Evolutionary conservation across 2,329 filamentous ascomycete species (phyloP).

Genomic region (Apiospora rasikravindrae): DNA sequence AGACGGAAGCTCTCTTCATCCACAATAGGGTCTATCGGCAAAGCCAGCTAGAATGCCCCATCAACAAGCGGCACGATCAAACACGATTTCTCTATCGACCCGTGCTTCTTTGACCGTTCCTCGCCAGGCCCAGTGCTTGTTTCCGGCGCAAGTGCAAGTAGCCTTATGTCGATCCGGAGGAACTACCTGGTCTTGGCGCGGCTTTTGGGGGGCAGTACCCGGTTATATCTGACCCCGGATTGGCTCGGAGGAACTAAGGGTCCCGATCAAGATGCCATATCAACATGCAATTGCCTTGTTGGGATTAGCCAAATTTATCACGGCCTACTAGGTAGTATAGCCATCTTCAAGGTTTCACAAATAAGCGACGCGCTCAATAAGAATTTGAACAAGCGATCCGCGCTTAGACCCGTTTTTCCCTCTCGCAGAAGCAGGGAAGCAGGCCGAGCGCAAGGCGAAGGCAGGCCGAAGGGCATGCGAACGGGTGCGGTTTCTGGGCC

Average conservation of each 20-base stretch:
- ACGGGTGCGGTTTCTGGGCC: too few relatives aligned
- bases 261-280: not conserved
- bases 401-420: not conserved
- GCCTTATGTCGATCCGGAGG: slow-evolving; percentile 5
- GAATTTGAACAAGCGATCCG: not conserved
- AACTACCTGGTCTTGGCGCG: not conserved
- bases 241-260: slow-evolving; percentile 5
- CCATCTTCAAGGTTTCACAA: not conserved
- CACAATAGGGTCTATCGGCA: not conserved
- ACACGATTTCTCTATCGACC: not conserved
- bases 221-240: not conserved
- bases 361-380: not conserved
- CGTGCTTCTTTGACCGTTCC: not conserved
- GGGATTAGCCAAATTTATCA: not conserved
- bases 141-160: not conserved
- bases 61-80: not conserved
- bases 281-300: not conserved
- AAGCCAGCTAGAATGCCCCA: not conserved
- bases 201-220: not conserved
- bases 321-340: not conserved
- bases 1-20: not conserved
- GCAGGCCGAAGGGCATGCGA: not conserved
- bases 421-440: not conserved
- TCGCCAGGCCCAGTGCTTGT: not conserved
- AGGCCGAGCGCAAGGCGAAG: not conserved